Conservation (phyloP, 179 eudicot species). For the Patellifolia procumbens region DNA sequence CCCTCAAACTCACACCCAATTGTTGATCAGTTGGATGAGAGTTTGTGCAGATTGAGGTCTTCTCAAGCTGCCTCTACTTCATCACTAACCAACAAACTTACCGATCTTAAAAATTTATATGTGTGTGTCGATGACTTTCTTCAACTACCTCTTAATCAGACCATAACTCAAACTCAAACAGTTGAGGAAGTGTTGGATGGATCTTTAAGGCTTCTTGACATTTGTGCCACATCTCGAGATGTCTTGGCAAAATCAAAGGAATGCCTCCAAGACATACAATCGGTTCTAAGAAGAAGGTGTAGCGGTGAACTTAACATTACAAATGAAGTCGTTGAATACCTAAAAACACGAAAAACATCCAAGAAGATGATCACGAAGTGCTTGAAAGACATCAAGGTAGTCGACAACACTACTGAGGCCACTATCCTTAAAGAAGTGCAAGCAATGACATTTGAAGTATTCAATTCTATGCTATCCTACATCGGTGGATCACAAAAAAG, state of each 20-base stretch:
- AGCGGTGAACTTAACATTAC: slow-evolving; percentile 31
- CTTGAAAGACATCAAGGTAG: slow-evolving; percentile 29
- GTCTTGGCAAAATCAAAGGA: slow-evolving; percentile 33
- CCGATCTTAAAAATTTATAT: slow-evolving; percentile 34
- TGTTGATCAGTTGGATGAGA: slow-evolving; percentile 30
- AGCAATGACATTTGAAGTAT: background rate
- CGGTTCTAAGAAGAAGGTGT: slow-evolving; percentile 34
- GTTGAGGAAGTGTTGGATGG: slow-evolving; percentile 36
- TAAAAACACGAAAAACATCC: slow-evolving; percentile 24
- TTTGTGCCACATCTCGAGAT: slow-evolving; percentile 35
- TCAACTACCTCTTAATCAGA: slow-evolving; percentile 37
- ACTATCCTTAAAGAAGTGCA: slow-evolving; percentile 27
- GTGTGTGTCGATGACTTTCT: slow-evolving; percentile 36
- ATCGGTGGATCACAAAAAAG: slow-evolving; percentile 14
- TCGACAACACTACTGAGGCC: slow-evolving; percentile 1
- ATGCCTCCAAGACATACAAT: slow-evolving; percentile 31
- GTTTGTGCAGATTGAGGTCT: slow-evolving; percentile 33
- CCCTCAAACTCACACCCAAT: slow-evolving; percentile 38
- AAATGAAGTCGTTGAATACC: slow-evolving; percentile 27
- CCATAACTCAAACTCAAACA: slow-evolving; percentile 13
- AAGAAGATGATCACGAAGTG: slow-evolving; percentile 38
- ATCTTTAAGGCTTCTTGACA: slow-evolving; percentile 41
- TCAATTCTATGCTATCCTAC: slow-evolving; percentile 15
- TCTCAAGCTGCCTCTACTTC: slow-evolving; percentile 30
- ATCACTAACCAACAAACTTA: slow-evolving; percentile 24